Base-by-base conservation (phyloP, 129 eudicot genomes). In the Flaveria trinervia region DNA sequence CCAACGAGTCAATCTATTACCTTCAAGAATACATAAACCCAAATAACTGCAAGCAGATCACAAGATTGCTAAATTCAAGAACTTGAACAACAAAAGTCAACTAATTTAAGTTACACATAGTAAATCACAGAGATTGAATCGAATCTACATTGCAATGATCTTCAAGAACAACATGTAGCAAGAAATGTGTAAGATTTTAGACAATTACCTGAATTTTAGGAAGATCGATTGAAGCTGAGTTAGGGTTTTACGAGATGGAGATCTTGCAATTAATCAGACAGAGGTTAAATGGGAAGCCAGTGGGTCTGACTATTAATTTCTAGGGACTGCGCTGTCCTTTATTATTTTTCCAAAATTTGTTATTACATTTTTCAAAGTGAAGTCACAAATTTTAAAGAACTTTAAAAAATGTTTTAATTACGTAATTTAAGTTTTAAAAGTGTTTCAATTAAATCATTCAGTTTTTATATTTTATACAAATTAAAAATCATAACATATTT, bases 191-290 rank as follows among this genome's bases (percentile, higher is more conserved):
- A 44, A 22, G 44, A 65, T 65, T 25, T 73, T 41, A 78, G 64
- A 71, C 41, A 70, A 16, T 73, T 52, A 65, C 79, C 74, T 65
- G 79, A 14, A 65, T 26, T 62, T 71, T 64, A 7, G 79, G 68
- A 25, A 20, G 82, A 71, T 71, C 72, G 26, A 79, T 60, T 8
- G 82, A 60, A 73, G 79, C 39, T 51, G 74, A 80, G 71, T 17
- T 80, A 80, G 83, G 83, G 79, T 65, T 73, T 65, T 73, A 59
- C 13, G 52, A 78, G 71, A 78, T 49, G 71, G 71, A 80, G 83
- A 80, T 80, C 83, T 73, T 80, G 79, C 65, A 72, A 62, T 72
- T 79, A 65, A 62, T 23, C 72, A 22, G 78, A 65, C 73, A 28
- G 57, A 52, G 18, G 17, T 43, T 26, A 50, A 61, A 52, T 22